Evolutionary conservation across 106 monocot genomes (phyloP), one percentile per base, ranked within the genome.

Genomic region (Apostasia shenzhenica): DNA sequence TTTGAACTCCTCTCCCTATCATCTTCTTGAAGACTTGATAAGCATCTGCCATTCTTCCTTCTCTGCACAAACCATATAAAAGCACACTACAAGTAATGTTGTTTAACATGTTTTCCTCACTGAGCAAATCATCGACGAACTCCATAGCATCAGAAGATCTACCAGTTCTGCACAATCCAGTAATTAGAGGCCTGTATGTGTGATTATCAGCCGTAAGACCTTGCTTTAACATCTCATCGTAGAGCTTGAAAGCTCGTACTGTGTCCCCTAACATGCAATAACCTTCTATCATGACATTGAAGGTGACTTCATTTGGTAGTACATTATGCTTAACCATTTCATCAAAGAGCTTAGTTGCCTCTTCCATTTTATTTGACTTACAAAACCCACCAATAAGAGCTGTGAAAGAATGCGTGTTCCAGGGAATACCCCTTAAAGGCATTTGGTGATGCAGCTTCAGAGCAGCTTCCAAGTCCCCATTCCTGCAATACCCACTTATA

Each of bases 251-350:
- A 37, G 95, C 95, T 59, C 68, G 81, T 44, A 9, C 59, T 14
- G 72, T 79, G 62, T 97, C 79, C 0, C 88, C 86, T 45, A 64
- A n/a, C 55, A 63, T 69, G 74, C 91, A 84, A 61, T 89, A 89
- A 1, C 95, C 95, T 81, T 97, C 92, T 54, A 97, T 97, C 91
- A 97, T 91, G 70, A 86, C 86, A 85, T 92, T 97, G 67, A 84
- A 97, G 57, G 91, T 97, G 41, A 89, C 86, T 69, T 89, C 86
- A 79, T 89, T 97, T 67, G 92, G 95, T 14, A 67, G 45, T 51
- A 97, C 75, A 67, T 81, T 81, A 1, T 66, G 41, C 5, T 67
- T 67, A 42, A 82, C 41, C 95, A 97, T 92, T 70, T 97, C 78
- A 64, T 80, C 56, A 71, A 97, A 92, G 11, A 92, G n/a, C 51